Base-by-base conservation (phyloP, 1,284 basidiomycete species). In the Mycosarcoma maydis region DNA sequence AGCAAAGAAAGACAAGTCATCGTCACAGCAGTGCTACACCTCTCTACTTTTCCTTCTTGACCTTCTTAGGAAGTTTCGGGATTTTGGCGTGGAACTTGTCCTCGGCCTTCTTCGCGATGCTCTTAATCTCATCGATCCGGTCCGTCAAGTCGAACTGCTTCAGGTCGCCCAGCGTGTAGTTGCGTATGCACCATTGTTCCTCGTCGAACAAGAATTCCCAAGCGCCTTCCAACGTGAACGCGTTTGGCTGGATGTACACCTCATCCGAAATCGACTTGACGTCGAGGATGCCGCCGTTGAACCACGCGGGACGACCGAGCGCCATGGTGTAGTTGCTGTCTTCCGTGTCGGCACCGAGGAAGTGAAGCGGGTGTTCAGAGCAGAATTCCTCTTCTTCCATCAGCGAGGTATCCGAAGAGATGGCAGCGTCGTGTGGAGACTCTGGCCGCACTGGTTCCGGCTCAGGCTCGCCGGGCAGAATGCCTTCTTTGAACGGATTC, bases 211-310 rank as follows among this genome's bases (percentile, higher is more conserved):
- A 19, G 33, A 68, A 68, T 41, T 68, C 65, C 65, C 65, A 68
- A 0, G 48, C 42, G 3, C 65, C 65, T 14, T 61, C 54, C 9
- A 61, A 37, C n/a, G 65, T 46, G 23, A 61, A 61, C 1, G 54
- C 40, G 50, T 68, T 68, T 34, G 58, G 58, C 13, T 56, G 33
- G 32, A 68, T 61, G 43, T 61, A 68, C 30, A 61, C 39, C 22
- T 57, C 46, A 29, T 68, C 65, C 38, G 34, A 44, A 32, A 38
- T 22, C 17, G 47, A 39, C 34, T 68, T 68, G 54, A 33, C 40
- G 50, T 61, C 54, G 29, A 68, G 54, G 29, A 68, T 68, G 24
- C 65, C 65, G 22, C 65, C 65, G 50, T 68, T 68, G 50, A 68
- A 68, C 65, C 65, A 68, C 11, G 65, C 58, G 3, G 65, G 58